These are phyloP conservation scores for Cercospora citrullina DNA, from an alignment of 2,329 filamentous ascomycete genomes.

Conservation along the genomic window DNA sequence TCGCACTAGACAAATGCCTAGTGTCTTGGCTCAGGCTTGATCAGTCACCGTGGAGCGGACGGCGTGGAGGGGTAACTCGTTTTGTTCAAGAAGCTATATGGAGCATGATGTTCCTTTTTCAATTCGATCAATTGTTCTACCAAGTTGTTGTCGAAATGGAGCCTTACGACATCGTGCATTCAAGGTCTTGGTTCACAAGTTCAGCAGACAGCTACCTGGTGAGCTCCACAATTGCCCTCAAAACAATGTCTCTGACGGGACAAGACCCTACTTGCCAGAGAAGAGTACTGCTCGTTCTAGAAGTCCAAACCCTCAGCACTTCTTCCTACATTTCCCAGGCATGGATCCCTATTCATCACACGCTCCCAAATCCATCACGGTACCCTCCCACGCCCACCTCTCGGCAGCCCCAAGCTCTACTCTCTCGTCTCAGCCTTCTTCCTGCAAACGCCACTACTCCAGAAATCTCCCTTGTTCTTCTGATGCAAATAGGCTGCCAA, in stretches of 20 bases:
- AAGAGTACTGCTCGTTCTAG: background rate
- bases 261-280: background rate
- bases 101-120: background rate
- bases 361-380: background rate
- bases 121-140: background rate
- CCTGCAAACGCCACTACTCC: constrained; percentile 6
- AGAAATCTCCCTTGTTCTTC: constrained; percentile 9
- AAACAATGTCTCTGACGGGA: background rate
- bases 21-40: background rate
- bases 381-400: background rate
- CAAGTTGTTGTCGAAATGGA: background rate
- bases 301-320: background rate
- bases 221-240: background rate
- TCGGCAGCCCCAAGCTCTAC: constrained; percentile 7
- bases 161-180: background rate
- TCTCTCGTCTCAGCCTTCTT: constrained; percentile 8
- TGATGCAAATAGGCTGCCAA: constrained; percentile 12
- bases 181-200: background rate
- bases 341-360: too few relatives aligned
- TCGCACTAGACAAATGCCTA: background rate
- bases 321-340: background rate
- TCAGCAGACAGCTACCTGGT: background rate
- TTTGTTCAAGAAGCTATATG: background rate
- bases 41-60: background rate
- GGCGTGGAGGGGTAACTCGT: background rate